Evolutionary conservation across 1,284 basidiomycete genomes (phyloP).

Genomic region (Trichosporon ovoides): DNA sequence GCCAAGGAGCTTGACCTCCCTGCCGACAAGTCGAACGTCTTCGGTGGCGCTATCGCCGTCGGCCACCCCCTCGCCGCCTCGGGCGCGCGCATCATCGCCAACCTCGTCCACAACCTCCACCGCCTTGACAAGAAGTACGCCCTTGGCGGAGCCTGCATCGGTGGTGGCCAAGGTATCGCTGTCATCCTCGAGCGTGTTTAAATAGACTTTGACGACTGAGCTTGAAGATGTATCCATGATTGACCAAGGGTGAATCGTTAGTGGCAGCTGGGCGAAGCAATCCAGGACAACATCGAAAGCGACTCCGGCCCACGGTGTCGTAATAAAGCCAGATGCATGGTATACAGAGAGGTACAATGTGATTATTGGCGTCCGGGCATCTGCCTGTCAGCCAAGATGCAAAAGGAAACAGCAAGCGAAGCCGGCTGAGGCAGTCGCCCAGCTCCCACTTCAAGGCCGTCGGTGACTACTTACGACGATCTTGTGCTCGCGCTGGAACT

Average conservation of each 20-base stretch:
- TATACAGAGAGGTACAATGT: constrained; percentile 10
- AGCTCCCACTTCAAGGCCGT: too few species aligned
- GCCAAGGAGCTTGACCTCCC: constrained; percentile 55
- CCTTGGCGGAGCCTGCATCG: constrained; percentile 56
- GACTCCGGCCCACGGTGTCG: not conserved
- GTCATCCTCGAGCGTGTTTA: constrained; percentile 37
- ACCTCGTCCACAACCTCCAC: constrained; percentile 54
- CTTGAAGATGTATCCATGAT: constrained; percentile 2
- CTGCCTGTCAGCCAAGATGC: constrained; percentile 1
- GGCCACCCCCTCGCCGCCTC: constrained; percentile 56
- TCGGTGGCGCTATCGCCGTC: constrained; percentile 52
- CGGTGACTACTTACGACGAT: constrained; percentile 53
- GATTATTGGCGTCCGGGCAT: constrained; percentile 13
- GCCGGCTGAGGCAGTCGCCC: not conserved
- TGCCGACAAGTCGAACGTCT: constrained; percentile 54
- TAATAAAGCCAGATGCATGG: constrained; percentile 10
- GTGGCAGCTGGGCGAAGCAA: not conserved
- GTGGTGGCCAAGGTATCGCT: constrained; percentile 48
- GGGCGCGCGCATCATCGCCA: constrained; percentile 54
- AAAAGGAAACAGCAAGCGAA: not conserved
- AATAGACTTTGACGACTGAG: not conserved
- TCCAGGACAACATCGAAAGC: not conserved
- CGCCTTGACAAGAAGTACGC: constrained; percentile 55
- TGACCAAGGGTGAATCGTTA: not conserved
- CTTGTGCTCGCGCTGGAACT: constrained; percentile 74